A percentile compares a stretch with the other conserved stretches of the same genome.
These are phyloP conservation scores for Halophytophthora batemanensis DNA, from an alignment of 352 stramenopile genomes.

Conservation along the genomic window DNA sequence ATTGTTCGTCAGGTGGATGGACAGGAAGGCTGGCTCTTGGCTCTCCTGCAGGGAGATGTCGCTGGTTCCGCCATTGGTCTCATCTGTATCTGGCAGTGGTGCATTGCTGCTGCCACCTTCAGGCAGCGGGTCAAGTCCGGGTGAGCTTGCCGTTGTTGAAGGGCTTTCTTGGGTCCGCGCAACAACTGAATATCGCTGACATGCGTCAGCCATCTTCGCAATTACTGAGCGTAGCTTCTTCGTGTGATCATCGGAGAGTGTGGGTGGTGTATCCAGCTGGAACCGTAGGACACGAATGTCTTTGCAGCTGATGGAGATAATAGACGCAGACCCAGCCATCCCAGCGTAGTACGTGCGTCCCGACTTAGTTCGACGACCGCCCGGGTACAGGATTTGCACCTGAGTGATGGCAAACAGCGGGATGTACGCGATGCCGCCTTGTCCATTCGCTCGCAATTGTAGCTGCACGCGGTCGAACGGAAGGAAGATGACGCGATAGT, in stretches of 20 bases:
- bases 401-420: constrained; percentile 72
- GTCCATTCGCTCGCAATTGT: constrained; percentile 30
- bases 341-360: constrained; percentile 49
- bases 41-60: constrained; percentile 9
- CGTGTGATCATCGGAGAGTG: constrained; percentile 48
- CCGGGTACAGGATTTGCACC: constrained; percentile 55
- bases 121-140: constrained; percentile 11
- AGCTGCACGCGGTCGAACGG: constrained; percentile 51
- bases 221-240: constrained; percentile 52
- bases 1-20: constrained; percentile 4
- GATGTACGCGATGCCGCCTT: constrained; percentile 58
- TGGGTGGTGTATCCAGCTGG: constrained; percentile 48
- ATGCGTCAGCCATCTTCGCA: constrained; percentile 46
- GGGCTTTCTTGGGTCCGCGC: constrained; percentile 10
- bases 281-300: constrained; percentile 72
- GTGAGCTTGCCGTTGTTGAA: constrained; percentile 11
- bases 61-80: constrained; percentile 1
- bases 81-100: constrained; percentile 5
- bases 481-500: constrained; percentile 76
- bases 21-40: constrained; percentile 11
- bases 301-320: constrained; percentile 75
- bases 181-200: constrained; percentile 50
- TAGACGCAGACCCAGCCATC: constrained; percentile 35
- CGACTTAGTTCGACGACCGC: constrained; percentile 51
- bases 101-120: constrained; percentile 8